Conservation (phyloP, 2,329 filamentous ascomycete genomes). For the Dactylellina leptospora region DNA sequence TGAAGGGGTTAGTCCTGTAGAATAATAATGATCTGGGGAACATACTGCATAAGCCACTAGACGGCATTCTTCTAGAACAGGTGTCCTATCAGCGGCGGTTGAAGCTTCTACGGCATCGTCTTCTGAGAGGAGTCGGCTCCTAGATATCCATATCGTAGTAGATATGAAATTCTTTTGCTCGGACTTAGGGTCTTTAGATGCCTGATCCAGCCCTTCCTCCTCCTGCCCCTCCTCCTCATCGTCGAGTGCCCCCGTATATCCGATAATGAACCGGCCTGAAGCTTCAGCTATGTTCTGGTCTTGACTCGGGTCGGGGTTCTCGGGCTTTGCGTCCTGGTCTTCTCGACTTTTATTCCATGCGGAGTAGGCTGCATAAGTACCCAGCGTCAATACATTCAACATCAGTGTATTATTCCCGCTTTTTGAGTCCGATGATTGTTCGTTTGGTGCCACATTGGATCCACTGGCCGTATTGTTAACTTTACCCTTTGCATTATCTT, state of each 20-base stretch:
- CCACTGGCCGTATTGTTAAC: constrained; percentile 6
- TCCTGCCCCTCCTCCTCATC: constrained; percentile 36
- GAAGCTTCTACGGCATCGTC: constrained; percentile 14
- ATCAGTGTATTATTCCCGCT: constrained; percentile 41
- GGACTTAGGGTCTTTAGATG: constrained; percentile 1
- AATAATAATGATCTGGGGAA: background rate
- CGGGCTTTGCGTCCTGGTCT: constrained; percentile 21
- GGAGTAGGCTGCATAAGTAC: constrained; percentile 55
- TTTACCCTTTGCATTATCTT: constrained; percentile 23
- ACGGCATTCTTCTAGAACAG: constrained; percentile 54
- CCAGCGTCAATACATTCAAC: constrained; percentile 56
- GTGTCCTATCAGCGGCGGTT: constrained; percentile 40
- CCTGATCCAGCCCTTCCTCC: no score
- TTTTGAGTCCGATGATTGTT: constrained; percentile 16
- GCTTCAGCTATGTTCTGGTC: constrained; percentile 18
- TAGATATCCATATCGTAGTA: constrained; percentile 37
- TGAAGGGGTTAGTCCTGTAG: constrained; percentile 4
- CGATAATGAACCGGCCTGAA: constrained; percentile 55
- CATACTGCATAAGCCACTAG: constrained; percentile 56
- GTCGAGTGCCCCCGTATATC: constrained; percentile 56
- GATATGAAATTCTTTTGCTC: constrained; percentile 38
- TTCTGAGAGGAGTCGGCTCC: constrained; percentile 2
- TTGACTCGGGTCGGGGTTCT: background rate
- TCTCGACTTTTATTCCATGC: constrained; percentile 45
- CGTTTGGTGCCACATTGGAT: constrained; percentile 8